phyloP scores from a whole-genome alignment of 352 stramenopile species.

The Pythium plurisporium region DNA sequence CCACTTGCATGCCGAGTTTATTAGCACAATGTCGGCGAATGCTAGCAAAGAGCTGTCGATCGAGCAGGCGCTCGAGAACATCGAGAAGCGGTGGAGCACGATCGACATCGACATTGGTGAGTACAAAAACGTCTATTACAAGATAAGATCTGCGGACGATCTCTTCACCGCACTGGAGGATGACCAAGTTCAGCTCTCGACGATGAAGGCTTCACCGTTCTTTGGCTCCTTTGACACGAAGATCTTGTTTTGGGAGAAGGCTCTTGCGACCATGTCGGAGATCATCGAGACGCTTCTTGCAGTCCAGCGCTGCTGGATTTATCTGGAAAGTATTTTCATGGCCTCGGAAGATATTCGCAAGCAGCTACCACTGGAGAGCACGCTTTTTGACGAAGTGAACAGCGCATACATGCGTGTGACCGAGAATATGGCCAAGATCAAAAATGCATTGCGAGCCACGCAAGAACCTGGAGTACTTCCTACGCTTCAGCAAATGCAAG shows the following conservation, averaged over 20 bases:
- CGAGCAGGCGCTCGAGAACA: slow-evolving; percentile 82
- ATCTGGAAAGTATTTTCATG: slow-evolving; percentile 95
- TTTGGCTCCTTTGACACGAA: slow-evolving; percentile 87
- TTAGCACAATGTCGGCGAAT: slow-evolving; percentile 88
- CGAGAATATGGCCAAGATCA: slow-evolving; percentile 65
- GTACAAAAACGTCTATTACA: slow-evolving; percentile 93
- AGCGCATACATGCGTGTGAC: slow-evolving; percentile 70
- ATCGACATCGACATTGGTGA: slow-evolving; percentile 90
- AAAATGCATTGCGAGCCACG: slow-evolving; percentile 71
- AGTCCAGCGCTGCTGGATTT: slow-evolving; percentile 94
- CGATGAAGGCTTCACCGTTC: slow-evolving; percentile 93
- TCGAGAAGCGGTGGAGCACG: slow-evolving; percentile 82
- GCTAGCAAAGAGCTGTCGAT: slow-evolving; percentile 92
- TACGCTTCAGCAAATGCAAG: slow-evolving; percentile 77
- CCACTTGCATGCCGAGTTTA: slow-evolving; percentile 87
- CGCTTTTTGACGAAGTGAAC: slow-evolving; percentile 88
- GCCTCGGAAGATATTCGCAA: slow-evolving; percentile 93
- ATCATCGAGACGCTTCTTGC: slow-evolving; percentile 86
- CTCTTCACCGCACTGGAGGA: slow-evolving; percentile 90
- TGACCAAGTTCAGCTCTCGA: slow-evolving; percentile 90
- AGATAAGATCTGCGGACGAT: slow-evolving; percentile 89
- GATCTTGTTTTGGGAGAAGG: slow-evolving; percentile 88
- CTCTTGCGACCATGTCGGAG: slow-evolving; percentile 84
- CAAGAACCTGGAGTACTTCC: slow-evolving; percentile 52
- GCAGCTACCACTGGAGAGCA: slow-evolving; percentile 85